A percentile compares a stretch with the other conserved stretches of the same genome.
Conservation (phyloP, 345 rosid species). For the Odontarrhena argentea region DNA sequence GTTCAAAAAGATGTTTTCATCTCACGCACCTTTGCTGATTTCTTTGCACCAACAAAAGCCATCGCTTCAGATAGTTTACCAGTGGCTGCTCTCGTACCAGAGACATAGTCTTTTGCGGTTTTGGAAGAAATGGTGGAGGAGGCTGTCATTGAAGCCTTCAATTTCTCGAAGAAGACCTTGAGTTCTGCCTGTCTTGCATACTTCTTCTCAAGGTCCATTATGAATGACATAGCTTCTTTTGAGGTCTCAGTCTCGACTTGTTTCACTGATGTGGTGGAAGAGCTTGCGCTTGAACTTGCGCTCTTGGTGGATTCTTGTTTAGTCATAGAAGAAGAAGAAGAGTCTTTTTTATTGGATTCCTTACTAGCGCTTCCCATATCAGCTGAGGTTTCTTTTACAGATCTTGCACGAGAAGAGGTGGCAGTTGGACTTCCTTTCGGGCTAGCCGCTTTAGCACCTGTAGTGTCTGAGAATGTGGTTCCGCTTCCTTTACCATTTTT, state of each 20-base stretch:
- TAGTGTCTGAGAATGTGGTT: neutral
- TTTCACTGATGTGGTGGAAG: conserved; percentile 14
- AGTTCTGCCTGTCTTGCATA: conserved; percentile 18
- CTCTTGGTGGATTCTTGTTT: neutral
- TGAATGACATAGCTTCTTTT: conserved; percentile 33
- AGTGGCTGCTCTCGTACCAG: conserved; percentile 1
- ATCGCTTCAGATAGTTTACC: conserved; percentile 33
- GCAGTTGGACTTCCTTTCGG: conserved; percentile 16
- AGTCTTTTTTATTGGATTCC: neutral
- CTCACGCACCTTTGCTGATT: conserved; percentile 35
- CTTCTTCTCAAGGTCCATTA: conserved; percentile 39
- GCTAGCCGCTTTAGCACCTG: neutral
- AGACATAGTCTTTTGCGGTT: conserved; percentile 15
- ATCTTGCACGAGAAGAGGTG: conserved; percentile 18
- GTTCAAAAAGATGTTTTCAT: neutral
- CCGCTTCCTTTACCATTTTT: neutral
- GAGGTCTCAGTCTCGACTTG: conserved; percentile 36
- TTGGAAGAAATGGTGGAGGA: conserved; percentile 18
- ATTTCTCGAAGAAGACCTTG: conserved; percentile 35
- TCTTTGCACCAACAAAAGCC: conserved; percentile 25
- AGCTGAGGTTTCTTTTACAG: conserved; percentile 2
- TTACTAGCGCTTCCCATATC: neutral
- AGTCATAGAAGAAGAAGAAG: neutral
- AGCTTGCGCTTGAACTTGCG: neutral
- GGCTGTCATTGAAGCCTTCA: conserved; percentile 37